Evolutionary conservation across 352 stramenopile species (phyloP).

Genomic region (Globisporangium barbulae): DNA sequence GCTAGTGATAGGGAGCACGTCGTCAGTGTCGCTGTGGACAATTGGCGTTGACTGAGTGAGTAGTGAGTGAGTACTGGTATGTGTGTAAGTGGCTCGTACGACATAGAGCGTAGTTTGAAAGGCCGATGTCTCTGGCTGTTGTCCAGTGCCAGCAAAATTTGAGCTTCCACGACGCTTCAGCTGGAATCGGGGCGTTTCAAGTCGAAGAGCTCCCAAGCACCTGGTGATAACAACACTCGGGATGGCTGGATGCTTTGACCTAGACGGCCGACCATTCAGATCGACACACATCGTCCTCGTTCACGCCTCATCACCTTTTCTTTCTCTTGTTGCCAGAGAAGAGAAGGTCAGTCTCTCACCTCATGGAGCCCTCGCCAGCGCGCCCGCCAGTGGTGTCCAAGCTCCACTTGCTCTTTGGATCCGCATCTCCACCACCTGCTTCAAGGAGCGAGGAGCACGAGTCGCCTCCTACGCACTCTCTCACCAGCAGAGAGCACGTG

Average conservation of each 20-base stretch:
- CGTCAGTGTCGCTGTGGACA: background rate
- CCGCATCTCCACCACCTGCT: background rate
- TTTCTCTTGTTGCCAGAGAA: too few relatives aligned
- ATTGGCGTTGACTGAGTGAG: background rate
- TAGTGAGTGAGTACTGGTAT: background rate
- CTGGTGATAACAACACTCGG: too few relatives aligned
- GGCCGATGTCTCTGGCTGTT: background rate
- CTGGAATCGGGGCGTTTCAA: too few relatives aligned
- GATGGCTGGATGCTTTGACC: too few relatives aligned
- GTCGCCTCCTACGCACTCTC: background rate
- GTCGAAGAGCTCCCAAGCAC: too few relatives aligned
- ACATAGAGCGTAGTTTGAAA: background rate
- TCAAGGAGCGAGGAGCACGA: background rate
- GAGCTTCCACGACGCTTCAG: background rate
- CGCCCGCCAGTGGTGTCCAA: conserved; percentile 12
- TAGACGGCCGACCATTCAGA: too few relatives aligned
- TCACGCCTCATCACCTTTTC: too few relatives aligned
- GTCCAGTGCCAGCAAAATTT: background rate
- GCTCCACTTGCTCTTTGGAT: conserved; percentile 17
- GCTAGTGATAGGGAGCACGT: background rate
- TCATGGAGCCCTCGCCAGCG: conserved; percentile 16
- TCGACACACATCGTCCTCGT: too few relatives aligned
- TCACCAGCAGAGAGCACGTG: background rate
- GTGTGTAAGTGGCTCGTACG: background rate
- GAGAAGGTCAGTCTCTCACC: background rate